Conservation (phyloP, 495 filamentous ascomycete genomes). For the Aspergillus diversus region DNA sequence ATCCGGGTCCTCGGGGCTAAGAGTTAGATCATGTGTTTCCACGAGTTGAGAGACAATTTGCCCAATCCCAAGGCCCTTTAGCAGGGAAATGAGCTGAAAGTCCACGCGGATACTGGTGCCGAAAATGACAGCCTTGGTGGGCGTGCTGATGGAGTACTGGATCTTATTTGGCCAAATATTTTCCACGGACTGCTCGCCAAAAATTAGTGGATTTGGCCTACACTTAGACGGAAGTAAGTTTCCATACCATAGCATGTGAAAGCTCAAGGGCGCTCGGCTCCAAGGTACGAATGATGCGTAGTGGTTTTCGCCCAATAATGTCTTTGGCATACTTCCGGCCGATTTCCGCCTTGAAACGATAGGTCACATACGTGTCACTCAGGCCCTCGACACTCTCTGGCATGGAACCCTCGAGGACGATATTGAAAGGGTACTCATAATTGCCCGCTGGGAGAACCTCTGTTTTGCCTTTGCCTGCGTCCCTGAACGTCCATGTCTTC, state of each 20-base stretch:
- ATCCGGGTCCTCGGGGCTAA: constrained; percentile 53
- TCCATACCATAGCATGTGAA: constrained; percentile 76
- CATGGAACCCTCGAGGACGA: constrained; percentile 72
- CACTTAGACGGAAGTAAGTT: not conserved
- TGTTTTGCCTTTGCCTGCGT: constrained; percentile 53
- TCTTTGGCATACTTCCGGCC: constrained; percentile 82
- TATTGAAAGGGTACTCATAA: constrained; percentile 89
- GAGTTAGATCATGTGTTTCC: constrained; percentile 74
- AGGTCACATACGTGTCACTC: constrained; percentile 76
- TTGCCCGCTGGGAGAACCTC: constrained; percentile 73
- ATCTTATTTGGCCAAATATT: constrained; percentile 96
- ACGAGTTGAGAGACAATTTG: constrained; percentile 73
- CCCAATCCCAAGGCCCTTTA: constrained; percentile 85
- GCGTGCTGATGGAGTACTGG: constrained; percentile 85
- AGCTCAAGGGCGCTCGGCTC: constrained; percentile 80
- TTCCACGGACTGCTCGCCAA: constrained; percentile 64
- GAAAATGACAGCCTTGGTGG: constrained; percentile 88
- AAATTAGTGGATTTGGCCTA: constrained; percentile 20
- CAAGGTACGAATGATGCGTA: constrained; percentile 86
- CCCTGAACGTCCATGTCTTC: constrained; percentile 58
- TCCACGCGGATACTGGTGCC: constrained; percentile 80
- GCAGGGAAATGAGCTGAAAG: constrained; percentile 77
- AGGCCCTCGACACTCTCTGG: constrained; percentile 91
- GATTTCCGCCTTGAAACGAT: constrained; percentile 86
- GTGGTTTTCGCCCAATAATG: constrained; percentile 72